Evolutionary conservation across 768 basidiomycete genomes (phyloP), one percentile per base, ranked within the genome.

Genomic region (Antrodiella citrinella): DNA sequence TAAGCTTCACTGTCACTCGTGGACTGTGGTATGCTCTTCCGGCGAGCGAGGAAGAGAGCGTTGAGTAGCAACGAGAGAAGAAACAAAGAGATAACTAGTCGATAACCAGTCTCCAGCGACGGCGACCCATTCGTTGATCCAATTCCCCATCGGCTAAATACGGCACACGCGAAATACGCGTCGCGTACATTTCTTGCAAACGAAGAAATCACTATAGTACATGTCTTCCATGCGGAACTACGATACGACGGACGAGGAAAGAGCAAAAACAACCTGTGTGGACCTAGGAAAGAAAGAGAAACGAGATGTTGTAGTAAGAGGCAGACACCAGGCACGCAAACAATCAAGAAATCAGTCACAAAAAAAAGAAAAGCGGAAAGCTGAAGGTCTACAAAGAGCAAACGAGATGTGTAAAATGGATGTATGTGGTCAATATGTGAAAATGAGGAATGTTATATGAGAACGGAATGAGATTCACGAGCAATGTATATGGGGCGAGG

Each of bases 341-440:
- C 4, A 60, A 60, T 56, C 57, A n/a, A 22, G 41, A 43, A 43
- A 46, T 9, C 13, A 40, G 44, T 45, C 41, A 19, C 45, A 46
- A 26, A 19, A 40, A 40, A 51, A 43, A 50, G 15, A 22, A 12
- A 48, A 42, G 25, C 30, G 23, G 40, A 24, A 50, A 24, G n/a
- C 53, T 43, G 48, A 47, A 45, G 47, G 44, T 50, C 47, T 52
- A 49, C 43, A 51, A 50, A 50, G 49, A 12, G 41, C n/a, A 43
- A 18, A 43, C 15, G 9, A 19, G 9, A 43, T 43, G 41, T 18
- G 18, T 43, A 18, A 19, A 18, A 43, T 43, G 21, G 7, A 22
- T 43, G 41, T 43, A 43, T 43, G 18, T 43, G 41, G 19, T 9
- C 41, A 23, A 26, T 24, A 51, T 41, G 26, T 30, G 26, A 18